Evolutionary conservation across 1,284 basidiomycete species (phyloP).

Genomic region (Coniferiporia sulphurascens): DNA sequence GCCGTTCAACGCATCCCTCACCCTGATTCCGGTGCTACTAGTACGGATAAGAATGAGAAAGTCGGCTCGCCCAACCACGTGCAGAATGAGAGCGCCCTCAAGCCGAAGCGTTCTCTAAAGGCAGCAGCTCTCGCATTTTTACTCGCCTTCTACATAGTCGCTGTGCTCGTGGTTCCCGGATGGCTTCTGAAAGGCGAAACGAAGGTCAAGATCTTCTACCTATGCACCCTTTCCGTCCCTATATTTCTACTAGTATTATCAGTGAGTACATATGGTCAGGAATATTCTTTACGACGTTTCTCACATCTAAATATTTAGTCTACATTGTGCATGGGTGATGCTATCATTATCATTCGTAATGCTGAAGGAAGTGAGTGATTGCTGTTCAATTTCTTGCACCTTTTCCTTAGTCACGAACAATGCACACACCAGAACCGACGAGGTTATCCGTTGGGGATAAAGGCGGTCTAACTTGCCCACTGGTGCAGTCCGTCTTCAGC

Average conservation of each 20-base stretch:
- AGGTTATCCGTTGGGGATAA: neutral
- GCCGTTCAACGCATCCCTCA: neutral
- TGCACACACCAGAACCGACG: neutral
- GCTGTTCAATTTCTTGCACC: neutral
- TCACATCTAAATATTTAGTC: neutral
- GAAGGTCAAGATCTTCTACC: neutral
- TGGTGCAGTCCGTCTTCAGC: neutral
- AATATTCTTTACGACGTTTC: neutral
- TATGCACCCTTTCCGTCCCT: neutral
- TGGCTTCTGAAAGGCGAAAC: neutral
- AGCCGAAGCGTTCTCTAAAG: neutral
- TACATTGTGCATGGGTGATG: neutral
- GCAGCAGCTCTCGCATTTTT: neutral
- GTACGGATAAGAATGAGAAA: neutral
- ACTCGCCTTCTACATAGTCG: too few relatives aligned
- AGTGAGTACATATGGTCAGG: neutral
- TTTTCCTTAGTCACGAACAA: neutral
- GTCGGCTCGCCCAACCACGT: neutral
- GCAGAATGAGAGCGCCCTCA: neutral
- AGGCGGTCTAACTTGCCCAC: neutral
- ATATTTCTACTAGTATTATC: neutral
- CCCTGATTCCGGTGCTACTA: neutral
- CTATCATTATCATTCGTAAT: neutral
- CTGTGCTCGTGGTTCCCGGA: neutral
- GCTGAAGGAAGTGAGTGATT: neutral